Conservation (phyloP, 176 grass and related monocot genomes). For the Musa beccarii region DNA sequence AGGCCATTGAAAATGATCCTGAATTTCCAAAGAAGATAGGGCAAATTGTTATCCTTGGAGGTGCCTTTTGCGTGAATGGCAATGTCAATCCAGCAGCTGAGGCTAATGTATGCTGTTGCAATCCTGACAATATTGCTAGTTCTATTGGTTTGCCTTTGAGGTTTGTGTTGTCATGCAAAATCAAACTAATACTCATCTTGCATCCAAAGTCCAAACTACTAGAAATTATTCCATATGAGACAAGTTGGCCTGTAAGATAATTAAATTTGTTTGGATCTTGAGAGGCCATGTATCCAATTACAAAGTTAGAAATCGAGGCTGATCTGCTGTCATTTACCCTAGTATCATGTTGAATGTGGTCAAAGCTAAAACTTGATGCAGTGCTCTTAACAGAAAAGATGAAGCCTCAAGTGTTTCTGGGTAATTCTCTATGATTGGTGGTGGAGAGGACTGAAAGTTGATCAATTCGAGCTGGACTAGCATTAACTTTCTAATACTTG, state of each 20-base stretch:
- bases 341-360: background rate
- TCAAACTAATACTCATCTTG: background rate
- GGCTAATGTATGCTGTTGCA: conserved; percentile 58
- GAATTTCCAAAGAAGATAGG: conserved; percentile 72
- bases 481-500: background rate
- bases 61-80: conserved; percentile 86
- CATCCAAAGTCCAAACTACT: background rate
- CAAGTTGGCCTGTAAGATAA: background rate
- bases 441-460: background rate
- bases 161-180: background rate
- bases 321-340: background rate
- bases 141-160: background rate
- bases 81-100: conserved; percentile 94
- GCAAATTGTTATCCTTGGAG: conserved; percentile 83
- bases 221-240: background rate
- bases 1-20: conserved; percentile 79
- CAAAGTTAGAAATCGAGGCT: background rate
- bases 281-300: background rate
- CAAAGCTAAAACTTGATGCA: background rate
- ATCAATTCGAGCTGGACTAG: background rate
- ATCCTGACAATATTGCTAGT: background rate
- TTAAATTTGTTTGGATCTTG: background rate
- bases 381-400: background rate
- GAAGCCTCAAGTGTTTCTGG: background rate
- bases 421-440: background rate